Evolutionary conservation across 495 filamentous ascomycete species (phyloP), one percentile per base, ranked within the genome.

Genomic region (Penicillium taxi): DNA sequence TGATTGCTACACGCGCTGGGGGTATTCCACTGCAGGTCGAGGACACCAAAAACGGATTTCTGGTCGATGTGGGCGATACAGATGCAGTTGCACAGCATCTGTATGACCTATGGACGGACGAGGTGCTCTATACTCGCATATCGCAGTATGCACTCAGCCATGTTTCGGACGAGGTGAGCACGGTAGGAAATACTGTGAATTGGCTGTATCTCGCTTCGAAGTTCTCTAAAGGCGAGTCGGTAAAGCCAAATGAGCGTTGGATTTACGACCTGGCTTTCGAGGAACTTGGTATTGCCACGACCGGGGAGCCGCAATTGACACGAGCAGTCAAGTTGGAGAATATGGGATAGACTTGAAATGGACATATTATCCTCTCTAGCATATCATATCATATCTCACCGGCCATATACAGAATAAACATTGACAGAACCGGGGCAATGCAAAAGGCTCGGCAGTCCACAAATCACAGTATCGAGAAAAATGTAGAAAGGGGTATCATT

Each of bases 1-100:
- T 89, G 30, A 86, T 94, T 35, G 84, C 83, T 5, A 86, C 82
- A 1, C 69, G 69, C 11, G 81, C 81, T 0, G 86, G 86, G 21
- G 86, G 86, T 4, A 89, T 94, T 33, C 84, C 86, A 0, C 69
- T 93, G 8, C 85, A 93, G 59, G 72, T 93, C 25, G 71, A 80
- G 44, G 58, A 91, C 50, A 68, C 69, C 29, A 75, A 84, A 50
- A 84, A 80, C 42, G 86, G 85, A 0, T 93, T 80, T 61, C 63
- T 93, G 1, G 84, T 91, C 14, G 71, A 81, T 9, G 72, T 83
- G 1, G 78, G 79, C 9, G 85, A 93, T 51, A 75, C 70, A 32
- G 75, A 78, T 41, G 72, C 81, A 1, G 85, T 89, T 11, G 87
- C 85, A 1, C 58, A 67, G 25, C 75, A 86, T 48, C 60, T 91